Evolutionary conservation across 495 filamentous ascomycete genomes (phyloP).

Genomic region (Rhizodiscina lignyota): DNA sequence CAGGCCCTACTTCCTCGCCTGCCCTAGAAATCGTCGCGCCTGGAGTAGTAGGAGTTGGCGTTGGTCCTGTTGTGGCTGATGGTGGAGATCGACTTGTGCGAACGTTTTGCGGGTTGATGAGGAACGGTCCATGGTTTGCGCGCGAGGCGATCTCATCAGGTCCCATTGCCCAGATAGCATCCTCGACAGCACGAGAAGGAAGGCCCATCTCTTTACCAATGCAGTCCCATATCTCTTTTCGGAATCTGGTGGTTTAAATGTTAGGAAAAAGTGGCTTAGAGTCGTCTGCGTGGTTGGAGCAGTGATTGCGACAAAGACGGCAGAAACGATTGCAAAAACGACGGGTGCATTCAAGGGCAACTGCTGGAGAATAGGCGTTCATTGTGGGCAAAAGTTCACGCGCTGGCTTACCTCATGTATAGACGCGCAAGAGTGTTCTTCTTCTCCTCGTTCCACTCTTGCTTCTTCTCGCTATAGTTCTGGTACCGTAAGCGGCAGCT

Average conservation of each 20-base stretch:
- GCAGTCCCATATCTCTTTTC: slow-evolving; percentile 1
- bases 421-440: slow-evolving; percentile 90
- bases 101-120: no score
- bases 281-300: not conserved
- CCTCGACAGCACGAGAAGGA: slow-evolving; percentile 3
- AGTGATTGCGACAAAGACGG: not conserved
- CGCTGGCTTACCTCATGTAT: slow-evolving; percentile 84
- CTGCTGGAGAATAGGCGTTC: no score
- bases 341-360: no score
- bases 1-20: no score
- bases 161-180: slow-evolving; percentile 2
- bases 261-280: not conserved
- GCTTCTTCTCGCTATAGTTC: slow-evolving; percentile 82
- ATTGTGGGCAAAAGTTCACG: no score
- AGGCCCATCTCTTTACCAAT: slow-evolving; percentile 3
- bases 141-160: slow-evolving; percentile 1
- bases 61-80: no score
- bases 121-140: no score
- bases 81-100: no score
- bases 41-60: no score
- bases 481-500: slow-evolving; percentile 93
- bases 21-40: no score
- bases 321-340: not conserved
- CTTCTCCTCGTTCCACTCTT: slow-evolving; percentile 91
- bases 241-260: not conserved